Conservation (phyloP, 257 asterid species). For the Salvia rosmarinus region DNA sequence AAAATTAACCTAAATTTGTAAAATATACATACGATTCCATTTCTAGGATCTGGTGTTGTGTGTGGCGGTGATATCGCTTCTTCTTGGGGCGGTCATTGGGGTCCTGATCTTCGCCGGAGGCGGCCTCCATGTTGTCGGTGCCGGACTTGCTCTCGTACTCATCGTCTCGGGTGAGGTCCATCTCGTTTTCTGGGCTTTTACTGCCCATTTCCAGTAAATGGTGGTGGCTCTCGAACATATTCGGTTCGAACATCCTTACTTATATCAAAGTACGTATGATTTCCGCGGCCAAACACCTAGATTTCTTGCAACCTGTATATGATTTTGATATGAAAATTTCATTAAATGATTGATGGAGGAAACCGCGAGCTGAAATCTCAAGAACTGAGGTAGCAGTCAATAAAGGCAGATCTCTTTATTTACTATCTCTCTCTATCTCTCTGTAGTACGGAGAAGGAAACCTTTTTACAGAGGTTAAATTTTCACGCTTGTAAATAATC, state of each 20-base stretch:
- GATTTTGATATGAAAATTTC: background rate
- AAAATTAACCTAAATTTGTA: background rate
- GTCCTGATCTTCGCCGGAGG: conserved; percentile 67
- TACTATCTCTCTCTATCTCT: no score
- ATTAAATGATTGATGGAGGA: conserved; percentile 16
- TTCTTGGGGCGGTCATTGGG: conserved; percentile 70
- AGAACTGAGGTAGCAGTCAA: conserved; percentile 17
- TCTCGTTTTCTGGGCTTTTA: conserved; percentile 56
- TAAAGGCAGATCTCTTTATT: conserved; percentile 23
- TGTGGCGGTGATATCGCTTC: conserved; percentile 80
- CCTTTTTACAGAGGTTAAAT: background rate
- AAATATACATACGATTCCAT: conserved; percentile 66
- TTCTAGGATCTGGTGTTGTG: conserved; percentile 70
- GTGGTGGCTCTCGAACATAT: conserved; percentile 65
- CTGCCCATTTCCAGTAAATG: conserved; percentile 59
- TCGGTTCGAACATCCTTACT: conserved; percentile 62
- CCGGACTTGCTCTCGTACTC: conserved; percentile 71
- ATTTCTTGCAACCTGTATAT: conserved; percentile 26
- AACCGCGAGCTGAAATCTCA: background rate
- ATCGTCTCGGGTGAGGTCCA: conserved; percentile 59
- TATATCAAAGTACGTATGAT: no score
- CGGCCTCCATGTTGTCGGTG: conserved; percentile 62
- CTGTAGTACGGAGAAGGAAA: conserved; percentile 21
- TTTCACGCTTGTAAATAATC: conserved; percentile 2
- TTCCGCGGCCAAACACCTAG: no score